phyloP scores from a whole-genome alignment of 129 eudicot species.

The Flaveria ramosissima region DNA sequence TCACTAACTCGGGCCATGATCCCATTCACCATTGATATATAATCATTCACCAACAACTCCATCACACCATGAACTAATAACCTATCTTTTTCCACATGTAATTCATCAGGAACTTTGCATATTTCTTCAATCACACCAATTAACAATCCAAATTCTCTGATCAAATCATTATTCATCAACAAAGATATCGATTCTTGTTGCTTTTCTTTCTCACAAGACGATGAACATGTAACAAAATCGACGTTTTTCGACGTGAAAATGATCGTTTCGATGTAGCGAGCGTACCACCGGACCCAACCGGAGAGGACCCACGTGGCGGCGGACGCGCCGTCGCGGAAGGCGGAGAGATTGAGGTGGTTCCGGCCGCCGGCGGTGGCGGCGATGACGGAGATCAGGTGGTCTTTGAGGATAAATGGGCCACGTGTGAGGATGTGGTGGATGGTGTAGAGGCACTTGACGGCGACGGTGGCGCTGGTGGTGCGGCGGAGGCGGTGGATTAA shows the following conservation, averaged over 20 bases:
- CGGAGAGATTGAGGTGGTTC: constrained; percentile 77
- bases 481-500: constrained; percentile 76
- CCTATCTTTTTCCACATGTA: constrained; percentile 35
- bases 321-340: constrained; percentile 62
- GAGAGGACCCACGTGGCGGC: constrained; percentile 67
- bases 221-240: constrained; percentile 42
- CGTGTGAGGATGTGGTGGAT: constrained; percentile 70
- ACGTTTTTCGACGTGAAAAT: constrained; percentile 51
- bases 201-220: constrained; percentile 35
- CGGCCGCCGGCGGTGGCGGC: constrained; percentile 57
- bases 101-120: constrained; percentile 56
- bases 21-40: constrained; percentile 48
- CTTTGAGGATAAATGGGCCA: constrained; percentile 82
- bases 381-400: constrained; percentile 58
- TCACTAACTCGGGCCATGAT: constrained; percentile 55
- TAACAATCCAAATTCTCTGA: constrained; percentile 48
- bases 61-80: constrained; percentile 44
- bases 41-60: constrained; percentile 53
- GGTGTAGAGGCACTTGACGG: constrained; percentile 70
- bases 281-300: constrained; percentile 78
- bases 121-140: constrained; percentile 51
- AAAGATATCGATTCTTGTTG: constrained; percentile 47
- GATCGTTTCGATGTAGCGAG: constrained; percentile 60
- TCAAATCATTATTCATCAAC: constrained; percentile 39
- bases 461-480: constrained; percentile 61